Evolutionary conservation across 768 basidiomycete species (phyloP).

Genomic region (Tricholoma terreum): DNA sequence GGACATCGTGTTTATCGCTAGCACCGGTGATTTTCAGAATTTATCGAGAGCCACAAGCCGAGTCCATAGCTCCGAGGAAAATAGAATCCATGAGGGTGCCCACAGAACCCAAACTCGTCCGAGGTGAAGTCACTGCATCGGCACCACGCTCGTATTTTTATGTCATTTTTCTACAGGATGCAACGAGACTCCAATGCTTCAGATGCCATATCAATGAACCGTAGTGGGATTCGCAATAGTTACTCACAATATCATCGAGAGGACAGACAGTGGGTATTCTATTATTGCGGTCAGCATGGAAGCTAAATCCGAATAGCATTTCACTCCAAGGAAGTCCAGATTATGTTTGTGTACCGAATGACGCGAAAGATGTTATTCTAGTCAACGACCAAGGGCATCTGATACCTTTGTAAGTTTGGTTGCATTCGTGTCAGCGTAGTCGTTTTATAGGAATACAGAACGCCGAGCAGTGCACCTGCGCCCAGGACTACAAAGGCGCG

Average conservation of each 20-base stretch:
- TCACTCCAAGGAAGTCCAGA: slow-evolving; percentile 10
- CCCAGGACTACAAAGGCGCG: background rate
- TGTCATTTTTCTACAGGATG: background rate
- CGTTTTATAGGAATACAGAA: background rate
- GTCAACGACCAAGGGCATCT: slow-evolving; percentile 33
- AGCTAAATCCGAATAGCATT: slow-evolving; percentile 1
- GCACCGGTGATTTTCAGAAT: slow-evolving; percentile 14
- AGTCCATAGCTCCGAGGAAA: background rate
- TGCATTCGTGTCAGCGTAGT: background rate
- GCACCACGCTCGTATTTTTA: background rate
- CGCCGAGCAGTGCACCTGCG: background rate
- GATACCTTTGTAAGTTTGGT: slow-evolving; percentile 29
- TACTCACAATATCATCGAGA: background rate
- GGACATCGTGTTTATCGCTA: background rate
- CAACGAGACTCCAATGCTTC: background rate
- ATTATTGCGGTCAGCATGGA: background rate
- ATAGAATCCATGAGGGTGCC: background rate
- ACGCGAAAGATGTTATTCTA: slow-evolving; percentile 28
- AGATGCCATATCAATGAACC: background rate
- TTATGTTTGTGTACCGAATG: slow-evolving; percentile 22
- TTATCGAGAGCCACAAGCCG: background rate
- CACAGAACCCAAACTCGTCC: background rate
- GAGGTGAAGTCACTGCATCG: background rate
- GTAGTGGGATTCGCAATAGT: background rate
- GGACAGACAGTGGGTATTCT: background rate